These are phyloP conservation scores for Aegilops longissima DNA, from an alignment of 176 grass and related monocot genomes.

Conservation along the genomic window DNA sequence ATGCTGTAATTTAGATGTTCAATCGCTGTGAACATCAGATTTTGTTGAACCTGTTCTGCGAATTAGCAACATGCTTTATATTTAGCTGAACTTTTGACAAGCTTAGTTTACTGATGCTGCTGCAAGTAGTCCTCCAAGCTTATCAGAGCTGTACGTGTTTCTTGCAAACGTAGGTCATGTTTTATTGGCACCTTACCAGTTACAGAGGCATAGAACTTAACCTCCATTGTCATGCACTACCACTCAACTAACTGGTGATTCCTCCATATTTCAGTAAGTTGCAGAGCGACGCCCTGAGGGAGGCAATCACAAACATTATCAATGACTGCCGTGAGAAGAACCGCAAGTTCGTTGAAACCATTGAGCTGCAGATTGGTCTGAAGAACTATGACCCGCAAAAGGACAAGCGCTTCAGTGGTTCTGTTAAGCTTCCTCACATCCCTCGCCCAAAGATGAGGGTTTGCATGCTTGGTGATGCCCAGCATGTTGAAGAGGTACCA, in stretches of 20 bases:
- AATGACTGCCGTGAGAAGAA: conserved; percentile 54
- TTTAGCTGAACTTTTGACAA: background rate
- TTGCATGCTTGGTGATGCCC: conserved; percentile 81
- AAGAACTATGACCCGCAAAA: conserved; percentile 89
- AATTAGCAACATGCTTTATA: background rate
- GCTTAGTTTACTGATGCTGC: background rate
- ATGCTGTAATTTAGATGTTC: background rate
- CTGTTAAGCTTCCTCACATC: conserved; percentile 67
- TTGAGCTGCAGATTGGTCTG: conserved; percentile 71
- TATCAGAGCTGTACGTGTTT: background rate
- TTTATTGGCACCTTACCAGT: background rate
- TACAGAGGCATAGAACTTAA: background rate
- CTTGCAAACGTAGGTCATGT: background rate
- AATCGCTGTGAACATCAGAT: background rate
- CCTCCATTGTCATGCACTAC: background rate
- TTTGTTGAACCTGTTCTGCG: no score
- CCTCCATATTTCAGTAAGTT: conserved; percentile 51
- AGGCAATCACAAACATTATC: conserved; percentile 47
- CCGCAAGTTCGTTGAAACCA: conserved; percentile 58
- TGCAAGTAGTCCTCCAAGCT: background rate
- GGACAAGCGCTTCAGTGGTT: conserved; percentile 73
- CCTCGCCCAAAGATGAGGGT: conserved; percentile 81
- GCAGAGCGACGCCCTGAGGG: conserved; percentile 50
- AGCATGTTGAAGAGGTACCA: conserved; percentile 68
- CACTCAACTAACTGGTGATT: background rate